These are phyloP conservation scores for Rhodotorula toruloides DNA, from an alignment of 768 basidiomycete genomes.

Conservation along the genomic window DNA sequence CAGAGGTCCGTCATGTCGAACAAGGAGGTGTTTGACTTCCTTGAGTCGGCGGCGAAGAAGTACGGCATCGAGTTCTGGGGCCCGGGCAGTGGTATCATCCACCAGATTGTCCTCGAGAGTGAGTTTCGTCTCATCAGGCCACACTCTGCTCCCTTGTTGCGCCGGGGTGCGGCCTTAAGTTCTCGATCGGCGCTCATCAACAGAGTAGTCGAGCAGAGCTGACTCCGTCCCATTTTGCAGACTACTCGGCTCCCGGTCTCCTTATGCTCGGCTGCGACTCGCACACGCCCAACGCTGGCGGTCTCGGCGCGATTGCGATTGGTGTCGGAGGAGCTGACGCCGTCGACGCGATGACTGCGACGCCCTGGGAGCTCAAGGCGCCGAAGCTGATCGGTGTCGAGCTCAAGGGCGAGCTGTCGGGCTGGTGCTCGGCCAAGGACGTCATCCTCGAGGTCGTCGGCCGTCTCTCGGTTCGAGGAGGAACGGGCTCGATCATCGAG, in stretches of 20 bases:
- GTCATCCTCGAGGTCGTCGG: slow-evolving; percentile 90
- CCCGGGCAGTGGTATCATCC: slow-evolving; percentile 79
- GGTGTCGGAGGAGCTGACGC: slow-evolving; percentile 99
- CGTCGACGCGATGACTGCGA: slow-evolving; percentile 95
- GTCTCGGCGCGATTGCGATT: slow-evolving; percentile 90
- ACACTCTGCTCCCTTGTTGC: no score
- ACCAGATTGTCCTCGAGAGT: slow-evolving; percentile 88
- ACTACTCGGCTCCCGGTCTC: slow-evolving; percentile 51
- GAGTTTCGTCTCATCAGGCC: no score
- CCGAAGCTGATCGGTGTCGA: slow-evolving; percentile 63
- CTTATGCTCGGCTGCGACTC: slow-evolving; percentile 63
- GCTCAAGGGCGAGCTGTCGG: slow-evolving; percentile 75
- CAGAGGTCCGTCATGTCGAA: slow-evolving; percentile 81
- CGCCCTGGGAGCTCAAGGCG: slow-evolving; percentile 89
- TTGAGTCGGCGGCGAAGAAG: slow-evolving; percentile 55
- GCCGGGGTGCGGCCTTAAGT: no score
- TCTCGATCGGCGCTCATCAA: neutral
- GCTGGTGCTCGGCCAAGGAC: slow-evolving; percentile 95
- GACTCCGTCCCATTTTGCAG: slow-evolving; percentile 40
- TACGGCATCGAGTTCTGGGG: slow-evolving; percentile 92
- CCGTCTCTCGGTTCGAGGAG: slow-evolving; percentile 87
- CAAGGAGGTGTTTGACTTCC: slow-evolving; percentile 94
- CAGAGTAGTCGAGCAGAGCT: neutral
- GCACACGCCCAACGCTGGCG: slow-evolving; percentile 97
- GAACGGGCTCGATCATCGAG: slow-evolving; percentile 90